Conservation (phyloP, 2,329 filamentous ascomycete genomes). For the Pseudogymnoascus sp. region DNA sequence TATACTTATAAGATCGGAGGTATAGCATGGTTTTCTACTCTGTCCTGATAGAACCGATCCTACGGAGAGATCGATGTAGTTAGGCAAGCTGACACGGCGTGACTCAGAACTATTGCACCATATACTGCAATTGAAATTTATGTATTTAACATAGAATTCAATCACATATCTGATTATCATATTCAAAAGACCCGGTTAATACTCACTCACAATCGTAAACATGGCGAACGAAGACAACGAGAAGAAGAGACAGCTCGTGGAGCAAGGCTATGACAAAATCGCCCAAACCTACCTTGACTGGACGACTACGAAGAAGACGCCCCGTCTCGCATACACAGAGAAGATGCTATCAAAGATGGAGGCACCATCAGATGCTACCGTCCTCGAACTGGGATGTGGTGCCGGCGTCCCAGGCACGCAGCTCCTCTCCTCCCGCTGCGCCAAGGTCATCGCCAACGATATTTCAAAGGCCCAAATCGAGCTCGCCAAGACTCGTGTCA, state of each 20-base stretch:
- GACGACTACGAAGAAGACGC: conserved; percentile 4
- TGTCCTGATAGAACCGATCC: background rate
- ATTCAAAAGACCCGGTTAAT: background rate
- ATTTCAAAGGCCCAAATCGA: conserved; percentile 10
- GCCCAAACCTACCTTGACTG: conserved; percentile 1
- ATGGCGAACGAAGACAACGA: conserved; percentile 1
- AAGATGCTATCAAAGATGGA: conserved; percentile 11
- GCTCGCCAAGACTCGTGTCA: conserved; percentile 7
- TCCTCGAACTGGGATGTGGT: conserved; percentile 6
- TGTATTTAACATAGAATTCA: background rate
- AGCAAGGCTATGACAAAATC: conserved; percentile 9
- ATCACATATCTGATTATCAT: background rate
- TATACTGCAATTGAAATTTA: background rate
- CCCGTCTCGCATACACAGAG: conserved; percentile 9
- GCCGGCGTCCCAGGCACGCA: conserved; percentile 8
- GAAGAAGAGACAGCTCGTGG: background rate
- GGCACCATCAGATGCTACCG: conserved; percentile 1
- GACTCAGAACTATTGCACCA: background rate
- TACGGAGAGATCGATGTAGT: background rate
- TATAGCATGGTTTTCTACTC: too few species aligned
- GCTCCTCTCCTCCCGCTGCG: conserved; percentile 5
- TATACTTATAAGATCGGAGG: background rate
- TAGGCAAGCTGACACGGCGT: conserved; percentile 2
- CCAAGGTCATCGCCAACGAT: conserved; percentile 11
- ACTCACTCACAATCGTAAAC: background rate